Evolutionary conservation across 768 basidiomycete species (phyloP), one percentile per base, ranked within the genome.

Genomic region (Leccinum incarnatum): DNA sequence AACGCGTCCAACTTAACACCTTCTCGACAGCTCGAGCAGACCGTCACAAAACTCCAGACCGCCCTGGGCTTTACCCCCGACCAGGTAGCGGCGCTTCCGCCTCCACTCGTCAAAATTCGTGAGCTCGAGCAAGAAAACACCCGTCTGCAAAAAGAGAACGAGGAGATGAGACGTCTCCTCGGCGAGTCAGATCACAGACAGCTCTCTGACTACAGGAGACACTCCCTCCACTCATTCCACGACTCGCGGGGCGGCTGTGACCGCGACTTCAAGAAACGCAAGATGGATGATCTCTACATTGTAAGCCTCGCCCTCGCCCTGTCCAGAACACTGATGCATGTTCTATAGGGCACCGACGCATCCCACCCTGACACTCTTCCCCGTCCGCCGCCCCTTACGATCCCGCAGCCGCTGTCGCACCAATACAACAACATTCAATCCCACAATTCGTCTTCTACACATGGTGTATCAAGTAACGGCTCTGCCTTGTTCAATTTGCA

Each of bases 61-160:
- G 84, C 86, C 0, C 78, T 91, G 42, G 85, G 86, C 2, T 83
- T 86, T 61, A 79, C 89, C 10, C 83, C 87, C 19, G 91, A 93
- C 67, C 87, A 92, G 64, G 84, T 91, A 25, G 80, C 83, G 3
- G 83, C 85, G 1, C 78, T 91, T 2, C 89, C 89, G 0, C 86
- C 89, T 1, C 87, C 89, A 0, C 77, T 88, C 9, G 73, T 84
- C 64, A 88, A 89, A 67, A 89, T 93, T 65, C 84, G 88, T 29
- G 91, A 92, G 69, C 83, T 94, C 54, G 88, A 93, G 70, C 84
- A 90, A 67, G 92, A 94, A 69, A 91, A 90, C 66, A 74, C 79
- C 54, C 77, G 85, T 10, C 78, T 93, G 5, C 80, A 81, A 57
- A 85, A 84, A 62, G 88, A 92, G 72, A 87, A 87, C 67, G 87